Base-by-base conservation (phyloP, 306 rosid genomes). In the Myrica gale region DNA sequence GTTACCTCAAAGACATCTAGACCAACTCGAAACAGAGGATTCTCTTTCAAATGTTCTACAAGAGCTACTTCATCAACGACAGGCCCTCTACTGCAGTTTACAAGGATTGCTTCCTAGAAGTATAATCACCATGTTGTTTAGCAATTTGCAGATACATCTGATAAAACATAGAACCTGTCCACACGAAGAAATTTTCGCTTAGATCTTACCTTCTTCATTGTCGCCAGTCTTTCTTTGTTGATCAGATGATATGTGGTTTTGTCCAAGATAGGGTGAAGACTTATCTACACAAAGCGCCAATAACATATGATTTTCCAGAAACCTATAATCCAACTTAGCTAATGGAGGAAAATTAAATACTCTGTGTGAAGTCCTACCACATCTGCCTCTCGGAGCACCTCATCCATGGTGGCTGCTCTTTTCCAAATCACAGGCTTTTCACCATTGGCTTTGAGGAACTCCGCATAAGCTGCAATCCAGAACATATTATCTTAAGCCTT, bases 11-110 rank as follows among this genome's bases (percentile, higher is more conserved):
- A 96, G 47, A 96, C 99, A 74, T 96, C 99, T 21, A 96, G 92
- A 68, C 96, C 99, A 76, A 96, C 99, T 73, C 99, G 93, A 84
- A 96, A 96, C 98, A 89, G 82, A 5, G 98, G 97, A 54, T 96
- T 96, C 69, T 86, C 81, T 86, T 56, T 90, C 78, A 96, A 82
- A 76, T 96, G 99, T 66, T 92, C 97, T 46, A 92, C 97, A 69
- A 96, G 97, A 75, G 99, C 98, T 48, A 67, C 98, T 87, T 96
- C 99, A 67, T 96, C 98, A 26, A 96, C 65, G 76, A 96, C 99
- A 44, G 99, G 98, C 9, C 99, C 99, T 82, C 99, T 85, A 72
- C 99, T 96, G 74, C 99, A 96, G 87, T 96, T 96, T 65, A 96
- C 57, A 63, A 96, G 97, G 73, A 96, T 90, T 78, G 98, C 99